Evolutionary conservation across 805 yeast genomes (phyloP).

Genomic region (Saccharomycopsis schoenii): DNA sequence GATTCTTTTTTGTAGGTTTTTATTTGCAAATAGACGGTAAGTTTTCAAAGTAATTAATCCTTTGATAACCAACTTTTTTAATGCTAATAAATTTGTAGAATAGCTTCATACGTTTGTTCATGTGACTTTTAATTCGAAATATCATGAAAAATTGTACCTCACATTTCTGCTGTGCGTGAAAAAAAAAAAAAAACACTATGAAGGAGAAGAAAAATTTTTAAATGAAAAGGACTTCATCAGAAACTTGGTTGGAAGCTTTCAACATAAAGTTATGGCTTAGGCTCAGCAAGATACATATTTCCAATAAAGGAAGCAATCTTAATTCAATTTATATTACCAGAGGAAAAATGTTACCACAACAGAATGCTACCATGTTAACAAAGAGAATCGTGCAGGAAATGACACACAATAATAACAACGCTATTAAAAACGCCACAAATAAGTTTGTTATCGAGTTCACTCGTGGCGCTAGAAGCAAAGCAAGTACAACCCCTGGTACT

Average conservation of each 20-base stretch:
- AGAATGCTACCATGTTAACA: neutral
- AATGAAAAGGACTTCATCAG: neutral
- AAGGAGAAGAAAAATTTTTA: neutral
- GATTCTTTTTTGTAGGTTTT: neutral
- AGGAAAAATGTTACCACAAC: neutral
- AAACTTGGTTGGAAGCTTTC: no score
- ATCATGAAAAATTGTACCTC: neutral
- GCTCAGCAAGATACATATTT: neutral
- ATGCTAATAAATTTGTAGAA: neutral
- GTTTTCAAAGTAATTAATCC: no score
- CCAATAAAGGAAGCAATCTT: neutral
- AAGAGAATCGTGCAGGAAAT: neutral
- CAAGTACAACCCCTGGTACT: constrained; percentile 33
- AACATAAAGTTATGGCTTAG: no score
- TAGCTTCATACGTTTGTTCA: neutral
- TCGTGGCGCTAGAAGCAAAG: constrained; percentile 43
- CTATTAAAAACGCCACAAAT: neutral
- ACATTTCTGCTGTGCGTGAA: neutral
- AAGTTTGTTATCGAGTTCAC: constrained; percentile 21
- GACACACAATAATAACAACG: neutral
- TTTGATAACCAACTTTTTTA: neutral
- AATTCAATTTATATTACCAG: neutral
- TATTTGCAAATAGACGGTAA: no score
- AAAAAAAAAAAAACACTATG: constrained; percentile 1
- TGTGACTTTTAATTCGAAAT: neutral